phyloP scores from a whole-genome alignment of 2,329 filamentous ascomycete genomes.

The Colletotrichum sp. region DNA sequence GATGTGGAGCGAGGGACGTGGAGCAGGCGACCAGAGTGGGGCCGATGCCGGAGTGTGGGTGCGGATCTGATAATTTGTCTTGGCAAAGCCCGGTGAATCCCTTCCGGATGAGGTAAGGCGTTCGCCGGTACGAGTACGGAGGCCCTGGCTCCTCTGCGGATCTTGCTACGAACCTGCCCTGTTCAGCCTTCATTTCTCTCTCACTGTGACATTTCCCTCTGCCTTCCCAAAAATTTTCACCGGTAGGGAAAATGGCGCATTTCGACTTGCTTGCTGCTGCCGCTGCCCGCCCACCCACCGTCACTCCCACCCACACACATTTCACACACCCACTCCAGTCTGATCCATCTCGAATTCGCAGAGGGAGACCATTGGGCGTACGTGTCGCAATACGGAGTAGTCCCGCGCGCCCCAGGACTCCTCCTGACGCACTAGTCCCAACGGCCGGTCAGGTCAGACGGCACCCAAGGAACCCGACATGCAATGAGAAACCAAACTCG shows the following conservation, averaged over 20 bases:
- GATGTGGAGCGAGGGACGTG: not conserved
- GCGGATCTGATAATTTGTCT: slow-evolving; percentile 26
- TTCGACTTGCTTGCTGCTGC: not conserved
- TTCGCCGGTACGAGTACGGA: not conserved
- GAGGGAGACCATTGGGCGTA: not conserved
- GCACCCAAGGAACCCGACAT: not conserved
- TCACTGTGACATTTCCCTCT: not conserved
- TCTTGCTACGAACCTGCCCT: not conserved
- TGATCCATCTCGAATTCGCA: slow-evolving; percentile 1
- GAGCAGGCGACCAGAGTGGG: slow-evolving; percentile 8
- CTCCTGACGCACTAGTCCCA: not conserved
- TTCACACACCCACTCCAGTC: not conserved
- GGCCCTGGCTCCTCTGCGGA: not conserved
- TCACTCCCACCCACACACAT: not conserved
- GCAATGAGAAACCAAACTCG: not conserved
- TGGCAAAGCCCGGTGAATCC: slow-evolving; percentile 3
- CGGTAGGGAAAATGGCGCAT: slow-evolving; percentile 20
- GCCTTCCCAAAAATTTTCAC: not conserved
- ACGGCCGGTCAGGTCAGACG: not conserved
- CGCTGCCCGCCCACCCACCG: not conserved
- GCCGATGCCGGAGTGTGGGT: slow-evolving; percentile 12
- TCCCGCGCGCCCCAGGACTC: not conserved
- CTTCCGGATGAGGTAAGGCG: not conserved
- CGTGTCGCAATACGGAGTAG: not conserved
- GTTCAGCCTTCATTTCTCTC: not conserved